Conservation (phyloP, 768 basidiomycete species). For the Mycena epipterygia region DNA sequence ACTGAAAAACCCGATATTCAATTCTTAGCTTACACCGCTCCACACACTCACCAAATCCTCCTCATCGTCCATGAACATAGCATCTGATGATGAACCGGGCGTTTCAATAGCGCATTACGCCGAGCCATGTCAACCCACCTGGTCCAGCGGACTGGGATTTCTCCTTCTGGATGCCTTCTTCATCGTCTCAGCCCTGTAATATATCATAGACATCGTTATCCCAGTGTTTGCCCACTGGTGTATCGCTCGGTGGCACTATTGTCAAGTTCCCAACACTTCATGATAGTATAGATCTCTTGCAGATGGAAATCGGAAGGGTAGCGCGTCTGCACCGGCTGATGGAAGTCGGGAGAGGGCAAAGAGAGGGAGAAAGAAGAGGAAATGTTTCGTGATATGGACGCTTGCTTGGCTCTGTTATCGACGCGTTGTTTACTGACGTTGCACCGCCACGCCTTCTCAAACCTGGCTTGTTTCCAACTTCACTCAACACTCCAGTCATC, state of each 20-base stretch:
- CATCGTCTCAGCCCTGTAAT: not conserved
- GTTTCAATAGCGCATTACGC: not conserved
- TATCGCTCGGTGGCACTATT: not conserved
- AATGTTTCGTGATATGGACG: too few relatives aligned
- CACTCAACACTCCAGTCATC: too few relatives aligned
- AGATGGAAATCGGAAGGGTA: too few relatives aligned
- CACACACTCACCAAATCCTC: too few relatives aligned
- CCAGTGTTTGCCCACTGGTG: not conserved
- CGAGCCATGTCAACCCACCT: not conserved
- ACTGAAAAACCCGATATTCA: not conserved
- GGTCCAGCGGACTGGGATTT: not conserved
- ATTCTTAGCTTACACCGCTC: not conserved
- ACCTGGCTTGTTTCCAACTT: too few relatives aligned
- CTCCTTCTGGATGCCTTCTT: not conserved
- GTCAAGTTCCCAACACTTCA: not conserved
- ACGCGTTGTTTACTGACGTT: too few relatives aligned
- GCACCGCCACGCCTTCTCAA: too few relatives aligned
- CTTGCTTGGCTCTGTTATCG: too few relatives aligned
- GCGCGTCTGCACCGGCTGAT: too few relatives aligned
- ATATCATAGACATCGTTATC: not conserved
- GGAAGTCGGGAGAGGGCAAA: too few relatives aligned
- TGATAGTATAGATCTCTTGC: too few relatives aligned
- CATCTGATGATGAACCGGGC: not conserved
- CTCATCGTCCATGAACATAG: not conserved
- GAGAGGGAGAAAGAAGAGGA: too few relatives aligned